These are phyloP conservation scores for Pseudozyma sp. DNA, from an alignment of 1,284 basidiomycete species.

Conservation along the genomic window DNA sequence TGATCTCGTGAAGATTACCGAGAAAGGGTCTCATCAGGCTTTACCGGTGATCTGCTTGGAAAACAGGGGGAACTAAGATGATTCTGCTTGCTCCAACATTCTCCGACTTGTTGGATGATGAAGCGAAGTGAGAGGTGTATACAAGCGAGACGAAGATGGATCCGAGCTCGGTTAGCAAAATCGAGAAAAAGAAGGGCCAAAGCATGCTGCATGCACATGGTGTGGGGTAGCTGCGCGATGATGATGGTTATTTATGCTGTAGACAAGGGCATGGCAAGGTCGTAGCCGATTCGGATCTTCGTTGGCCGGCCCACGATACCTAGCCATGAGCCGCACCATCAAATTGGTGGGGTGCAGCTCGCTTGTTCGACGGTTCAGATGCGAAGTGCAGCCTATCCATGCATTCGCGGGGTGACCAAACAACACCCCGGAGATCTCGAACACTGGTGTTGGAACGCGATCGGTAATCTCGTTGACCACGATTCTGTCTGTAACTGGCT, in stretches of 20 bases:
- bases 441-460: too few relatives aligned
- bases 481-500: too few relatives aligned
- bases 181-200: constrained; percentile 4
- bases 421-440: too few relatives aligned
- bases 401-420: too few relatives aligned
- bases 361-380: constrained; percentile 14
- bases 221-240: constrained; percentile 6
- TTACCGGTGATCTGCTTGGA: not conserved
- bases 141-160: constrained; percentile 21
- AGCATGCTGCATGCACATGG: constrained; percentile 6
- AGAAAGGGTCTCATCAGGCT: constrained; percentile 3
- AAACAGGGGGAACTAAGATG: too few relatives aligned
- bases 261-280: not conserved
- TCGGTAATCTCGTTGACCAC: too few relatives aligned
- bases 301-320: constrained; percentile 6
- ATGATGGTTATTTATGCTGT: too few relatives aligned
- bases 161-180: constrained; percentile 29
- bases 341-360: constrained; percentile 20
- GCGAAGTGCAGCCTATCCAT: too few relatives aligned
- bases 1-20: constrained; percentile 19
- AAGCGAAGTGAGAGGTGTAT: not conserved
- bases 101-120: not conserved
- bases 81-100: too few relatives aligned
- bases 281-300: not conserved
- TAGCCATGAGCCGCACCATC: too few relatives aligned